phyloP scores from a whole-genome alignment of 306 rosid genomes.

The Myrica gale region DNA sequence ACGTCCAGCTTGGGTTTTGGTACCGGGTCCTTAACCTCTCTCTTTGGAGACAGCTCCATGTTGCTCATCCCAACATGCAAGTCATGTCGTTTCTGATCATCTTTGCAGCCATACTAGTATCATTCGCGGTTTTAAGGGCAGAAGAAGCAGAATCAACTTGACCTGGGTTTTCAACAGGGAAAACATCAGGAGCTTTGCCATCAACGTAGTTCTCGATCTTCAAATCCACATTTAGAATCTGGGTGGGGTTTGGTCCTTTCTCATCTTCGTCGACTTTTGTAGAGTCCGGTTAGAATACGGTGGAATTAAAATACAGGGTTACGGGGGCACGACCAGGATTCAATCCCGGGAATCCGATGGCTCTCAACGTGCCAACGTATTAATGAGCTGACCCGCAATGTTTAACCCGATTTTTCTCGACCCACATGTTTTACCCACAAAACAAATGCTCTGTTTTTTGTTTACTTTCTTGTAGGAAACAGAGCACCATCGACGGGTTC shows the following conservation, averaged over 20 bases:
- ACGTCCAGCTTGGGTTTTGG: conserved; percentile 24
- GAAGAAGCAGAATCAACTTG: conserved; percentile 7
- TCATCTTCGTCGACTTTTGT: conserved; percentile 2
- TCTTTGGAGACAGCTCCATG: conserved; percentile 15
- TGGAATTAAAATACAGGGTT: too few relatives aligned
- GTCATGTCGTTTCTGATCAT: conserved; percentile 8
- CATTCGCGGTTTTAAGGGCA: neutral
- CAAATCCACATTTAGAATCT: conserved; percentile 4
- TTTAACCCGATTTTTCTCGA: too few relatives aligned
- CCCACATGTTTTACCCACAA: too few relatives aligned
- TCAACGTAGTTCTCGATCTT: conserved; percentile 18
- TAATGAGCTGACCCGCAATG: too few relatives aligned
- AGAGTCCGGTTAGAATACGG: too few relatives aligned
- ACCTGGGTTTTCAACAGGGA: conserved; percentile 8
- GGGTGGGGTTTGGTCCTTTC: conserved; percentile 14
- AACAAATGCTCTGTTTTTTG: too few relatives aligned
- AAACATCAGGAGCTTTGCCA: neutral
- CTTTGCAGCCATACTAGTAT: neutral
- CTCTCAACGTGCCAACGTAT: too few relatives aligned
- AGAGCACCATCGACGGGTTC: too few relatives aligned
- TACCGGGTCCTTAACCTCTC: conserved; percentile 9
- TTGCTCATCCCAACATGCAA: conserved; percentile 23
- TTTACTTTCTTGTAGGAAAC: too few relatives aligned
- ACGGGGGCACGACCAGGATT: too few relatives aligned
- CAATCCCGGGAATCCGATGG: too few relatives aligned